Conservation (phyloP, 345 rosid species). For the Noccaea caerulescens region DNA sequence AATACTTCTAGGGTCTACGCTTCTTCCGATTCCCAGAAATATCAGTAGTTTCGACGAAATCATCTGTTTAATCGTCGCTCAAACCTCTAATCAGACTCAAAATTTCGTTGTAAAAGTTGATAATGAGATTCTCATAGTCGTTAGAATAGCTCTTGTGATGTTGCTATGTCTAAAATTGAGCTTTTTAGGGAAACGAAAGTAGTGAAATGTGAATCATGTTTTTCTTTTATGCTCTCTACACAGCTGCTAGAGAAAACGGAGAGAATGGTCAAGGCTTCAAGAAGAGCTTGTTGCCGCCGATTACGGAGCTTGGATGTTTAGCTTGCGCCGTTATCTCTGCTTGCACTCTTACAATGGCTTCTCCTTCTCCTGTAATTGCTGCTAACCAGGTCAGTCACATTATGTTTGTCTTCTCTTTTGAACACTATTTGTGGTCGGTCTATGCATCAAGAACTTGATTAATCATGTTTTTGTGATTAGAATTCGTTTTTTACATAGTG, state of each 20-base stretch:
- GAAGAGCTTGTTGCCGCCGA: constrained; percentile 43
- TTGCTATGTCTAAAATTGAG: background rate
- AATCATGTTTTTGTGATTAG: background rate
- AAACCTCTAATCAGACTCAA: background rate
- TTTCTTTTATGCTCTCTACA: constrained; percentile 13
- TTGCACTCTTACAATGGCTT: constrained; percentile 65
- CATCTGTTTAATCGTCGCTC: no score
- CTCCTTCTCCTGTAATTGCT: constrained; percentile 85
- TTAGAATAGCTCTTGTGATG: constrained; percentile 14
- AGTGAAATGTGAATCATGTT: constrained; percentile 25
- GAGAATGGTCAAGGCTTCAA: constrained; percentile 38
- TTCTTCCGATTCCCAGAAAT: background rate
- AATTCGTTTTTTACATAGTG: background rate
- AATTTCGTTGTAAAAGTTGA: background rate
- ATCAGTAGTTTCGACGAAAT: background rate
- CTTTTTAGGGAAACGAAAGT: background rate
- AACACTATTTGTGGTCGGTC: background rate
- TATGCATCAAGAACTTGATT: background rate
- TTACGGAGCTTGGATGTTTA: constrained; percentile 58
- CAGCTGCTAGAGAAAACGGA: constrained; percentile 44
- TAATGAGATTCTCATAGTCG: constrained; percentile 3
- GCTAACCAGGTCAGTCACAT: constrained; percentile 61
- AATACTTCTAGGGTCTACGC: background rate
- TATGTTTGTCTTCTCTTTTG: background rate
- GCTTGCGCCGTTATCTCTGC: constrained; percentile 80